phyloP scores from a whole-genome alignment of 805 yeast genomes.

The Barnettozyma sucrosica region DNA sequence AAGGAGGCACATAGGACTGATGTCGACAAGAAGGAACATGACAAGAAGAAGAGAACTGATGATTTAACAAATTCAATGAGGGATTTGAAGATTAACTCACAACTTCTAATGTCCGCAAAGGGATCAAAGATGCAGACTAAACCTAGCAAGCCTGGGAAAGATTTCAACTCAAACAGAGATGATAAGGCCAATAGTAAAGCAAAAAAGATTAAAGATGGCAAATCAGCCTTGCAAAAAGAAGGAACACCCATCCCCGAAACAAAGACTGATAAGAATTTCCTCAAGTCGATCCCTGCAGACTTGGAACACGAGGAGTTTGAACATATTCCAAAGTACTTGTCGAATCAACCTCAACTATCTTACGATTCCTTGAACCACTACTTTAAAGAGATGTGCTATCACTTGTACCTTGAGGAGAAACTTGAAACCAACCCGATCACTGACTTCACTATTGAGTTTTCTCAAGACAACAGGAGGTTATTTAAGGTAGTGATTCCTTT shows the following conservation, averaged over 20 bases:
- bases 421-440: conserved; percentile 40
- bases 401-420: conserved; percentile 58
- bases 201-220: neutral
- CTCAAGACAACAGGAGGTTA: conserved; percentile 34
- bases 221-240: neutral
- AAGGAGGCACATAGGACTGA: neutral
- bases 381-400: conserved; percentile 53
- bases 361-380: conserved; percentile 48
- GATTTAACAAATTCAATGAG: neutral
- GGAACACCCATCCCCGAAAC: conserved; percentile 1
- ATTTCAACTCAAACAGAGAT: neutral
- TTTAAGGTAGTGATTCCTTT: conserved; percentile 38
- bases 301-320: conserved; percentile 24
- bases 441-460: conserved; percentile 51
- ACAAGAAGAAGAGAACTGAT: neutral
- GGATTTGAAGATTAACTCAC: neutral
- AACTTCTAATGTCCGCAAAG: neutral
- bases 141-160: neutral
- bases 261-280: conserved; percentile 3
- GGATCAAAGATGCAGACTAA: neutral
- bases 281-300: conserved; percentile 9
- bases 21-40: conserved; percentile 2
- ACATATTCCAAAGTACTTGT: conserved; percentile 22
- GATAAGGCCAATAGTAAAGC: neutral
- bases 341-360: conserved; percentile 35